These are phyloP conservation scores for Umbelopsis vinacea DNA, from an alignment of 192 early-diverging fungal species.

Conservation along the genomic window DNA sequence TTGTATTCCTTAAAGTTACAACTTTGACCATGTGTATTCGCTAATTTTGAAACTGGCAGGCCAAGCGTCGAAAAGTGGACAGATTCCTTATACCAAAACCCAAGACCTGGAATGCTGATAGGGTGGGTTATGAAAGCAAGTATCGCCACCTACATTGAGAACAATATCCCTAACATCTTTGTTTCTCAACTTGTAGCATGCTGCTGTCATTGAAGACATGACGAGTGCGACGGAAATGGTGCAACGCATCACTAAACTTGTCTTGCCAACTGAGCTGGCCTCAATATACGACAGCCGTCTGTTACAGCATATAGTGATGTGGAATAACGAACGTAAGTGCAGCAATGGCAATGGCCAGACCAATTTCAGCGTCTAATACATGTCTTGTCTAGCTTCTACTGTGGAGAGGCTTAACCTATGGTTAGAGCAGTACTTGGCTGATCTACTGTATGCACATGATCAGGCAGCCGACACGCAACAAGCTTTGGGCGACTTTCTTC, in stretches of 20 bases:
- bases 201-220: conserved; percentile 43
- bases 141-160: neutral
- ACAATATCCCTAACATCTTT: neutral
- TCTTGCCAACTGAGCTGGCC: conserved; percentile 52
- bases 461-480: conserved; percentile 33
- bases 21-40: neutral
- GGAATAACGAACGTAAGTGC: conserved; percentile 36
- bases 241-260: conserved; percentile 47
- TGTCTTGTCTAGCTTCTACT: conserved; percentile 27
- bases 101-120: conserved; percentile 35
- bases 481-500: conserved; percentile 37
- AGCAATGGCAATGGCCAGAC: conserved; percentile 8
- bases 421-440: conserved; percentile 53
- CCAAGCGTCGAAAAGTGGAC: conserved; percentile 46
- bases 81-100: conserved; percentile 40
- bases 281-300: conserved; percentile 49
- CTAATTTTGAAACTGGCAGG: conserved; percentile 4
- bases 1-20: no score
- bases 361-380: neutral
- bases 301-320: conserved; percentile 55
- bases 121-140: conserved; percentile 21
- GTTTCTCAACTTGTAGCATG: neutral
- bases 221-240: conserved; percentile 47
- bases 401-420: conserved; percentile 49
- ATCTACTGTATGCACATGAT: conserved; percentile 49